These are phyloP conservation scores for Phytophthora nicotianae DNA, from an alignment of 352 stramenopile species.

Conservation along the genomic window DNA sequence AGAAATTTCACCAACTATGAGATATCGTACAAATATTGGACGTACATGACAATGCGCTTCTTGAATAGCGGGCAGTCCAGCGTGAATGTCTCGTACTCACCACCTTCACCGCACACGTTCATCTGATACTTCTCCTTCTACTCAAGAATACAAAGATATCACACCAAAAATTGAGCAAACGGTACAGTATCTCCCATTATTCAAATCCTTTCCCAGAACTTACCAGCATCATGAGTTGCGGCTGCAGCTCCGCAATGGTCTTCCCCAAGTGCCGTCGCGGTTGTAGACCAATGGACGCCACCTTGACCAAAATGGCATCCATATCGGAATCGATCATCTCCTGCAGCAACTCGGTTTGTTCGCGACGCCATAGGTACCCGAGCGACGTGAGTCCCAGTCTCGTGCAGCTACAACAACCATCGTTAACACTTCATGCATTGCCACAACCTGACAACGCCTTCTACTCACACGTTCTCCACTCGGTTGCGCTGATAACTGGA, in stretches of 20 bases:
- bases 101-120: conserved; percentile 98
- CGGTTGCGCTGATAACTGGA: conserved; percentile 99
- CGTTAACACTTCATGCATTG: background rate
- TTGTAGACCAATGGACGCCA: conserved; percentile 92
- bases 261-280: conserved; percentile 83
- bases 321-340: conserved; percentile 96
- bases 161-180: conserved; percentile 17
- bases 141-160: conserved; percentile 7
- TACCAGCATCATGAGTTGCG: conserved; percentile 90
- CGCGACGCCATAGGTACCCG: conserved; percentile 95
- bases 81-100: conserved; percentile 99
- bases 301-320: conserved; percentile 97
- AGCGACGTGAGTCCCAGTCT: conserved; percentile 95
- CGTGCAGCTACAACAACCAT: conserved; percentile 65
- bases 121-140: conserved; percentile 96
- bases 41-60: conserved; percentile 91
- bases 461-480: conserved; percentile 94
- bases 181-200: background rate
- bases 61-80: conserved; percentile 97
- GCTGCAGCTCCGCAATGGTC: conserved; percentile 88
- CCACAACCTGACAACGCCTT: conserved; percentile 1
- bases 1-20: background rate
- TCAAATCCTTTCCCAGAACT: conserved; percentile 1
- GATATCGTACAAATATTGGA: background rate
- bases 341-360: conserved; percentile 92